Evolutionary conservation across 495 filamentous ascomycete genomes (phyloP), one percentile per base, ranked within the genome.

Genomic region (Terfezia boudieri): DNA sequence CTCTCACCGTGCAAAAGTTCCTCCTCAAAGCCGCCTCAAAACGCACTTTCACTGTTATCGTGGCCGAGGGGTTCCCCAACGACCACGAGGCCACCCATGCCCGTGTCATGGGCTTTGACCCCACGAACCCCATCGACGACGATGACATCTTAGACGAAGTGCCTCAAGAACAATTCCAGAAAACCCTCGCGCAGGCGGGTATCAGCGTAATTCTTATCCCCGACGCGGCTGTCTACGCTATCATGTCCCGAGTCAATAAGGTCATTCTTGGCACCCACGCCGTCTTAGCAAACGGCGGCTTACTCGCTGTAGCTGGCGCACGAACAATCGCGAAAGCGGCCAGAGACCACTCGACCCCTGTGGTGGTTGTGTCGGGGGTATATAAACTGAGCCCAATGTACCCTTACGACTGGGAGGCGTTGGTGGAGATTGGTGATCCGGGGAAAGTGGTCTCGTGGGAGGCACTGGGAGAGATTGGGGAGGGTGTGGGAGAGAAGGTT

Each of bases 241-340:
- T 94, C 54, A 95, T 95, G 82, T 82, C 88, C 0, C 78, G 80
- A 53, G 84, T 93, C 61, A 92, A 88, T 71, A 94, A 94, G 71
- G 87, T 95, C 57, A 83, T 95, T 36, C 73, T 95, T 23, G 78
- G 81, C 22, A 85, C 86, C 9, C 83, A 88, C 61, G 81, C 80
- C 14, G 83, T 94, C 41, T 78, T 88, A 38, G 84, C 84, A 37
- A 87, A 89, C 62, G 88, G 88, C 38, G 84, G 82, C 12, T 71
- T 90, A 23, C 73, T 94, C 14, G 84, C 84, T 11, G 79, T 86
- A 14, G 78, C 83, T 36, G 88, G 85, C 12, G 80, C 84, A 11
- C 75, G 74, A 55, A 75, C 80, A 48, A 85, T 93, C 62, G 84
- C 86, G 17, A 77, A 79, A 56, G 87, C 88, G 14, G 88, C 88